Conservation (phyloP, 2,329 filamentous ascomycete species). For the Pseudopithomyces chartarum region DNA sequence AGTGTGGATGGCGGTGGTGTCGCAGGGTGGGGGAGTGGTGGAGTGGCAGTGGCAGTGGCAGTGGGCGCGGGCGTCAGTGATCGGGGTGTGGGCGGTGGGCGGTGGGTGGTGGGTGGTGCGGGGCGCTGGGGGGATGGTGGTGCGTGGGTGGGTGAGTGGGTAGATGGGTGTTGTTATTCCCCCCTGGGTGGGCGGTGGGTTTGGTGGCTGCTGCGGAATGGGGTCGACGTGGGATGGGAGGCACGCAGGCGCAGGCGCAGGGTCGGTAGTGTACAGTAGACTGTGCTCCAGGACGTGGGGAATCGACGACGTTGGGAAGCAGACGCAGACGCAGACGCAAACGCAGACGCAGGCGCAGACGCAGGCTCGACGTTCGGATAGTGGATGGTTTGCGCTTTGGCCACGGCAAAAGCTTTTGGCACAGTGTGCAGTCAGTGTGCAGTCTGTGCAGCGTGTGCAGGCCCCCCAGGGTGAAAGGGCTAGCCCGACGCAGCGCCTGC, state of each 20-base stretch:
- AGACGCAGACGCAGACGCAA: no score
- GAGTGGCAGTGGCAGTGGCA: no score
- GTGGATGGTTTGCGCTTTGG: conserved; percentile 6
- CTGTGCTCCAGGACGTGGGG: not conserved
- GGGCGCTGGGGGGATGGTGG: not conserved
- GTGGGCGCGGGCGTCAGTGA: no score
- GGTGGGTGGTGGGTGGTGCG: not conserved
- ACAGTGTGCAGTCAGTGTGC: no score
- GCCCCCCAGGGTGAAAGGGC: conserved; percentile 8
- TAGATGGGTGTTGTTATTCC: not conserved
- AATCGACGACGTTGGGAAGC: conserved; percentile 7
- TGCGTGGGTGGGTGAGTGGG: not conserved
- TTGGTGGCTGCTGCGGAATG: not conserved
- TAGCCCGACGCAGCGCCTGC: conserved; percentile 6
- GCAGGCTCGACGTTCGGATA: no score
- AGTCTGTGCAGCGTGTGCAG: no score
- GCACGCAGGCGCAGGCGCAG: conserved; percentile 8
- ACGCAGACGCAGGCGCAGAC: no score
- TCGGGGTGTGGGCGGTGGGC: conserved; percentile 8
- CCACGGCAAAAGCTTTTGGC: conserved; percentile 8
- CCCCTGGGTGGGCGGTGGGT: conserved; percentile 7
- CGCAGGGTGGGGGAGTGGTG: conserved; percentile 11
- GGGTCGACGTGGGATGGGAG: not conserved
- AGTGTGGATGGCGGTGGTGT: no score
- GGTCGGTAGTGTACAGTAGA: no score